Conservation (phyloP, 2,329 filamentous ascomycete species). For the Zymoseptoria pseudotritici region DNA sequence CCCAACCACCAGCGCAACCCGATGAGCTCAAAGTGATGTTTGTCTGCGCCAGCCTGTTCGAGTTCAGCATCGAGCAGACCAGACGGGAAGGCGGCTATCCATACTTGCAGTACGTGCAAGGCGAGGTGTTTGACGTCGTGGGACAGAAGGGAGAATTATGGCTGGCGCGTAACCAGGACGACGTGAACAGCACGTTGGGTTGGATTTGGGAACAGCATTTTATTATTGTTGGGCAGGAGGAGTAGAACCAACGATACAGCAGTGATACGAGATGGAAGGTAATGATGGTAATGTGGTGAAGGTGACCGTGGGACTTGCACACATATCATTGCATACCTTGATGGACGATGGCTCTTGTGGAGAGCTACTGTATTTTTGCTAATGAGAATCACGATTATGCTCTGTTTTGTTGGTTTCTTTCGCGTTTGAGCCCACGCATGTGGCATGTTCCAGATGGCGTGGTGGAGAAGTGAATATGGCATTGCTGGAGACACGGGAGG, state of each 20-base stretch:
- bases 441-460: too few species aligned
- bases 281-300: not conserved
- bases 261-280: not conserved
- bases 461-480: not conserved
- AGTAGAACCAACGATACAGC: not conserved
- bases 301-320: not conserved
- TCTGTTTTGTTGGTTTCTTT: not conserved
- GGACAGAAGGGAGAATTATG: constrained; percentile 95
- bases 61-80: constrained; percentile 92
- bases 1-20: constrained; percentile 13
- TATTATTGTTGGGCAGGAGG: constrained; percentile 28
- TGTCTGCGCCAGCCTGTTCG: constrained; percentile 86
- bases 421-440: not conserved
- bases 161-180: constrained; percentile 96
- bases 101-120: constrained; percentile 89
- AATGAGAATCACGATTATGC: not conserved
- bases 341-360: not conserved
- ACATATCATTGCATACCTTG: not conserved
- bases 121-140: constrained; percentile 69
- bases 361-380: not conserved
- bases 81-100: constrained; percentile 91
- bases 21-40: constrained; percentile 57
- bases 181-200: constrained; percentile 67
- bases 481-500: not conserved
- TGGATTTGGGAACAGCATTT: constrained; percentile 99